These are phyloP conservation scores for Kodamaea suecica DNA, from an alignment of 1,139 yeast species.

Conservation along the genomic window DNA sequence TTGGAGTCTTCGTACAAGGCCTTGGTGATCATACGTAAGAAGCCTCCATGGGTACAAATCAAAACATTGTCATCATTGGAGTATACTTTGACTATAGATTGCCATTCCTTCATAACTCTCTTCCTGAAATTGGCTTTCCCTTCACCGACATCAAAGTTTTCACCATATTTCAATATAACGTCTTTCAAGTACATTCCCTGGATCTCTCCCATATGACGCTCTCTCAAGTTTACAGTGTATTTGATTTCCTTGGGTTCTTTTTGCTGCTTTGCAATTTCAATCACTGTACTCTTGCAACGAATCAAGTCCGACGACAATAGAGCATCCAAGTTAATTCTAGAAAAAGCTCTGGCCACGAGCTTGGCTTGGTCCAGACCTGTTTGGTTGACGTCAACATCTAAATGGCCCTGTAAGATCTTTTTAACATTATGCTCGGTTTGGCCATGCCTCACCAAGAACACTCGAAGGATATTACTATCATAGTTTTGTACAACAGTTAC, in stretches of 20 bases:
- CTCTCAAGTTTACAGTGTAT: slow-evolving; percentile 53
- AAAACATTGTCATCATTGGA: slow-evolving; percentile 48
- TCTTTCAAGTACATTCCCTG: slow-evolving; percentile 73
- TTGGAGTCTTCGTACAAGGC: slow-evolving; percentile 38
- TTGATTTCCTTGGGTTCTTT: slow-evolving; percentile 14
- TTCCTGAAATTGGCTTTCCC: slow-evolving; percentile 38
- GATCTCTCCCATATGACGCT: slow-evolving; percentile 73
- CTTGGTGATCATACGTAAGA: slow-evolving; percentile 59
- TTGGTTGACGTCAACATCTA: slow-evolving; percentile 56
- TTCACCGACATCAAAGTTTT: slow-evolving; percentile 43
- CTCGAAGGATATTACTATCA: slow-evolving; percentile 41
- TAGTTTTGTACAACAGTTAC: slow-evolving; percentile 29
- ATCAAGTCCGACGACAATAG: slow-evolving; percentile 58
- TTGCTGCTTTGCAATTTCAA: slow-evolving; percentile 34
- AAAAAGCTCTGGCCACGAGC: slow-evolving; percentile 43
- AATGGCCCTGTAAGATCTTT: slow-evolving; percentile 74
- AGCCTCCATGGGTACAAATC: slow-evolving; percentile 85
- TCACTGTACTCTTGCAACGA: slow-evolving; percentile 58
- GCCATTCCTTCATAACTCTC: slow-evolving; percentile 53
- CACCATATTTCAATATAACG: slow-evolving; percentile 51
- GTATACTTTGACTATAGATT: slow-evolving; percentile 38
- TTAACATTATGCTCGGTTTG: slow-evolving; percentile 69
- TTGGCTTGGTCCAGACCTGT: slow-evolving; percentile 58
- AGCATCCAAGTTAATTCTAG: slow-evolving; percentile 44
- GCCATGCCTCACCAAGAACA: slow-evolving; percentile 74